A percentile compares a stretch with the other conserved stretches of the same genome.
Conservation (phyloP, 306 rosid genomes). For the Leucaena leucocephala region DNA sequence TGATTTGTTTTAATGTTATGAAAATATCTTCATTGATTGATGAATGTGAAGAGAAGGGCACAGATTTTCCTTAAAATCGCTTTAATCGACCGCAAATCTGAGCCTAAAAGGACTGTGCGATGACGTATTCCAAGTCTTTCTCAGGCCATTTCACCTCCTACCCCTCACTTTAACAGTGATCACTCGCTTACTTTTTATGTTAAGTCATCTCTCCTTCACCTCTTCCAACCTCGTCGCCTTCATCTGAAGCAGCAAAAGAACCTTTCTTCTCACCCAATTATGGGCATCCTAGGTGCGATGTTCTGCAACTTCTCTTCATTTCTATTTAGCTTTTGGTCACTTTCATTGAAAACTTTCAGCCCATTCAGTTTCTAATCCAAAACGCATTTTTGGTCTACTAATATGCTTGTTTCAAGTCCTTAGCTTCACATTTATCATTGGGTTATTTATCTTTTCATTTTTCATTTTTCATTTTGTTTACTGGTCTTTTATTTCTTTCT, state of each 20-base stretch:
- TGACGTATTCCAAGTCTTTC: conserved; percentile 53
- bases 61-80: not conserved
- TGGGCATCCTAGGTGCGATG: conserved; percentile 41
- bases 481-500: conserved; percentile 7
- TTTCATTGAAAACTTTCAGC: conserved; percentile 39
- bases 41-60: not conserved
- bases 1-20: no score
- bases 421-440: not conserved
- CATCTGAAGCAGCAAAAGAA: conserved; percentile 21
- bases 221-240: conserved; percentile 30
- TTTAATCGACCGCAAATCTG: not conserved
- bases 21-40: no score
- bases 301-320: not conserved
- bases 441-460: no score
- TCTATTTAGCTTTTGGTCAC: not conserved
- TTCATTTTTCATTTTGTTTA: conserved; percentile 12
- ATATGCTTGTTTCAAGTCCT: conserved; percentile 22
- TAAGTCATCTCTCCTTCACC: conserved; percentile 2
- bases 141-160: conserved; percentile 26
- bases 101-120: conserved; percentile 20
- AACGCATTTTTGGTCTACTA: conserved; percentile 1
- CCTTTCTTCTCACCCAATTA: conserved; percentile 14
- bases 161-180: conserved; percentile 25
- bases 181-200: conserved; percentile 40
- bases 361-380: conserved; percentile 51